phyloP scores from a whole-genome alignment of 257 asterid species.

The Solanum microdontum region DNA sequence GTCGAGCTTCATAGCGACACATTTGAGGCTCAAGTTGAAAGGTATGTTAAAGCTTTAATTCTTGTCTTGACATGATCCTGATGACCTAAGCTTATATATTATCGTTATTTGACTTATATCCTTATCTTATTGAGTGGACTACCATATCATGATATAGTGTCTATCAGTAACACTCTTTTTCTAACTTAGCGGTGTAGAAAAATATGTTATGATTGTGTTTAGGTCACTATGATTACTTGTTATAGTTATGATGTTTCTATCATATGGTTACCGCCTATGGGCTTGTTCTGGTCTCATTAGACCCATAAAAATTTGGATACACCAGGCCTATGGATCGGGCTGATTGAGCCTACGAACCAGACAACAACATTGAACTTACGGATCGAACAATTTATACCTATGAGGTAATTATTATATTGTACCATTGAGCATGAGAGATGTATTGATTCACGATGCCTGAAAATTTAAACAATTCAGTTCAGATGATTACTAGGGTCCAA shows the following conservation, averaged over 20 bases:
- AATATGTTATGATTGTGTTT: not conserved
- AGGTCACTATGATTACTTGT: not conserved
- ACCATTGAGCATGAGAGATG: not conserved
- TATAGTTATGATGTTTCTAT: not conserved
- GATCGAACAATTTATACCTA: not conserved
- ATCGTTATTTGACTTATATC: not conserved
- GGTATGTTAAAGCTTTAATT: not conserved
- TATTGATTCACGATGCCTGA: not conserved
- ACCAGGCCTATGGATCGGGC: not conserved
- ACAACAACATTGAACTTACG: not conserved
- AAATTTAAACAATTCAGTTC: not conserved
- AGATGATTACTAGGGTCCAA: not conserved
- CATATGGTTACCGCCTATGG: not conserved
- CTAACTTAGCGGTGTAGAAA: not conserved
- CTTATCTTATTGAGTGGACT: not conserved
- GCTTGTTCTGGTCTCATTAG: not conserved
- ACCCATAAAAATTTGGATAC: not conserved
- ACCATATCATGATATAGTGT: not conserved
- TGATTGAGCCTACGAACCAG: not conserved
- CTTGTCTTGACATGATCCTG: rapidly evolving
- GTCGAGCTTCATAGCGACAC: not conserved
- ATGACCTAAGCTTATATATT: too few relatives aligned
- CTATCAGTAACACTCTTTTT: not conserved
- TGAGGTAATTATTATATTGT: not conserved
- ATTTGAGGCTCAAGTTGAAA: not conserved